Percentiles rank a stretch among this genome's conserved stretches.
Evolutionary conservation across 495 filamentous ascomycete genomes (phyloP).

Genomic region (Amniculicola lignicola): DNA sequence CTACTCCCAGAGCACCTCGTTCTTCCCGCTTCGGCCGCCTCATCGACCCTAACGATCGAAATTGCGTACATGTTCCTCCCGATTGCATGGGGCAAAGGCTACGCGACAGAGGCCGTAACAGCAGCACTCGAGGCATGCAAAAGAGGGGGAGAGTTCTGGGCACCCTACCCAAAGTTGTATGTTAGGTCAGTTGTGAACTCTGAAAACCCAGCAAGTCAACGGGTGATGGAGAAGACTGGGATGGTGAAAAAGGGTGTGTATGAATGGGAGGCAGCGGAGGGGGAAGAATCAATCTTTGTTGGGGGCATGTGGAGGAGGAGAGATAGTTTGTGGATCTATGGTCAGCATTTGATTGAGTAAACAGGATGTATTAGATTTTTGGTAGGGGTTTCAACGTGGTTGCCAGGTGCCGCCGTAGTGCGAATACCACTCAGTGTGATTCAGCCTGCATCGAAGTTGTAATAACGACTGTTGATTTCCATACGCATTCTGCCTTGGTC

Average conservation of each 20-base stretch:
- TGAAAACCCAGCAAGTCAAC: constrained; percentile 26
- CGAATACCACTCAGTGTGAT: too few relatives aligned
- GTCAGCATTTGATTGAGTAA: too few relatives aligned
- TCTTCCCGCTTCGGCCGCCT: constrained; percentile 1
- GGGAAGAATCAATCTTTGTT: too few relatives aligned
- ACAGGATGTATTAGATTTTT: too few relatives aligned
- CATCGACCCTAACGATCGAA: constrained; percentile 20
- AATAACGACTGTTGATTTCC: too few relatives aligned
- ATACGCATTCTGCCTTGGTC: too few relatives aligned
- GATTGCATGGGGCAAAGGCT: constrained; percentile 27
- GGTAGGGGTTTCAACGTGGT: too few relatives aligned
- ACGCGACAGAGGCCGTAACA: constrained; percentile 19
- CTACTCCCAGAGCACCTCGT: constrained; percentile 15
- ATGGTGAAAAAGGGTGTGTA: constrained; percentile 22
- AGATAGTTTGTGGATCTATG: too few relatives aligned
- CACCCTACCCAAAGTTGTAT: constrained; percentile 21
- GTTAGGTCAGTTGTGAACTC: constrained; percentile 28
- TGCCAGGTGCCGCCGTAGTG: too few relatives aligned
- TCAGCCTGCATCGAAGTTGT: too few relatives aligned
- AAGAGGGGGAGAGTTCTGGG: constrained; percentile 18
- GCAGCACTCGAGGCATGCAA: constrained; percentile 23
- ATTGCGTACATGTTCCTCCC: constrained; percentile 27
- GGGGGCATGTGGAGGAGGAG: too few relatives aligned
- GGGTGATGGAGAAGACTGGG: constrained; percentile 26
- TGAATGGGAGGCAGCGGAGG: constrained; percentile 9